Evolutionary conservation across 345 rosid species (phyloP).

Genomic region (Syzygium oleosum): DNA sequence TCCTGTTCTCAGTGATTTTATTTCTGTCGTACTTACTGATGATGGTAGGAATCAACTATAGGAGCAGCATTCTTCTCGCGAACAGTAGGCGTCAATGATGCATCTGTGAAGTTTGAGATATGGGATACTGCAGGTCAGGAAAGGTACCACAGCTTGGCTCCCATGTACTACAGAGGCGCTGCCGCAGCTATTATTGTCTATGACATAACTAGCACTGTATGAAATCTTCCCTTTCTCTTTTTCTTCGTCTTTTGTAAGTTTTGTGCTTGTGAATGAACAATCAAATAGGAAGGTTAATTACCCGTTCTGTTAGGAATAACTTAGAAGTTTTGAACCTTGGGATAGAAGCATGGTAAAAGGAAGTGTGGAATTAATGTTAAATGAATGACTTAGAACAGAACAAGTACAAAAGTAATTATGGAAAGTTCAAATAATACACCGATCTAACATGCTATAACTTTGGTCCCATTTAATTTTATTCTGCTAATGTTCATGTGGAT

Average conservation of each 20-base stretch:
- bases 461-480: neutral
- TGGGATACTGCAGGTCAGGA: conserved; percentile 71
- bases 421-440: neutral
- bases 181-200: conserved; percentile 54
- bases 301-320: neutral
- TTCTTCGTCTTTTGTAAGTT: neutral
- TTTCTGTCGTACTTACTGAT: neutral
- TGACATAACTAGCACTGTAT: conserved; percentile 41
- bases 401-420: neutral
- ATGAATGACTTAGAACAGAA: neutral
- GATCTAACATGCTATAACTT: neutral
- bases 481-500: neutral
- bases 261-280: neutral
- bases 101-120: conserved; percentile 50
- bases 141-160: conserved; percentile 65
- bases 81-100: conserved; percentile 54
- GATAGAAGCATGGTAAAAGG: neutral
- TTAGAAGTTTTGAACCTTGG: neutral
- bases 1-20: neutral
- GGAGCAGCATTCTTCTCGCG: conserved; percentile 65
- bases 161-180: conserved; percentile 69
- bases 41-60: conserved; percentile 46
- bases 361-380: neutral
- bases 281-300: neutral
- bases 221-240: neutral